phyloP scores from a whole-genome alignment of 768 basidiomycete genomes.

The Gyrodon lividus region DNA sequence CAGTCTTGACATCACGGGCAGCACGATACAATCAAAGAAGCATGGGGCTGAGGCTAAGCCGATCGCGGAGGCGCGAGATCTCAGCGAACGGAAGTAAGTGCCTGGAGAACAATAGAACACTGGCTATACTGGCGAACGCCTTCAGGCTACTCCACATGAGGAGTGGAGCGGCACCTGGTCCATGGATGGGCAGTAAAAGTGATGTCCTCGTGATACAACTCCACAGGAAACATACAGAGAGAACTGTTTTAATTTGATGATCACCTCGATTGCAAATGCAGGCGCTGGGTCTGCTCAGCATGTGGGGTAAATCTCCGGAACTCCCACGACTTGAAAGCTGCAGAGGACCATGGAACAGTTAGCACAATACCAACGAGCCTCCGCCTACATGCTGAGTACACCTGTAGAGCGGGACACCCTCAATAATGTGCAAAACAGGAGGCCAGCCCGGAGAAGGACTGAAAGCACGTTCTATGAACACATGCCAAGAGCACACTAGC shows the following conservation, averaged over 20 bases:
- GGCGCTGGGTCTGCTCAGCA: not conserved
- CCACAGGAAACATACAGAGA: not conserved
- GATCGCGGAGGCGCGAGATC: conserved; percentile 23
- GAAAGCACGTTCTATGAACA: conserved; percentile 1
- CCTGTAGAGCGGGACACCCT: conserved; percentile 6
- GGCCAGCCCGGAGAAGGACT: conserved; percentile 5
- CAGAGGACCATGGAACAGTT: not conserved
- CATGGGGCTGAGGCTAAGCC: not conserved
- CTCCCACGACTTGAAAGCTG: not conserved
- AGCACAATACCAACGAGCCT: not conserved
- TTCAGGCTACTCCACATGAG: conserved; percentile 2
- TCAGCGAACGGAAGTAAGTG: conserved; percentile 20
- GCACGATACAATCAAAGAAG: conserved; percentile 1
- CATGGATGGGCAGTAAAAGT: conserved; percentile 3
- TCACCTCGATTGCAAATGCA: not conserved
- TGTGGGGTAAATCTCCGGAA: conserved; percentile 21
- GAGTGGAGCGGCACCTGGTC: conserved; percentile 11
- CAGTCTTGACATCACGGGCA: not conserved
- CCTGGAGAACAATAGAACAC: conserved; percentile 15
- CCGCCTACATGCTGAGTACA: conserved; percentile 7
- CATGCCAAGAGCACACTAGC: conserved; percentile 9
- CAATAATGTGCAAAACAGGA: conserved; percentile 16
- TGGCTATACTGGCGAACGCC: too few species aligned
- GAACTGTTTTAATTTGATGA: not conserved
- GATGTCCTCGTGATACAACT: not conserved